These are phyloP conservation scores for Trichoderma sp. DNA, from an alignment of 2,329 filamentous ascomycete species.

Conservation along the genomic window DNA sequence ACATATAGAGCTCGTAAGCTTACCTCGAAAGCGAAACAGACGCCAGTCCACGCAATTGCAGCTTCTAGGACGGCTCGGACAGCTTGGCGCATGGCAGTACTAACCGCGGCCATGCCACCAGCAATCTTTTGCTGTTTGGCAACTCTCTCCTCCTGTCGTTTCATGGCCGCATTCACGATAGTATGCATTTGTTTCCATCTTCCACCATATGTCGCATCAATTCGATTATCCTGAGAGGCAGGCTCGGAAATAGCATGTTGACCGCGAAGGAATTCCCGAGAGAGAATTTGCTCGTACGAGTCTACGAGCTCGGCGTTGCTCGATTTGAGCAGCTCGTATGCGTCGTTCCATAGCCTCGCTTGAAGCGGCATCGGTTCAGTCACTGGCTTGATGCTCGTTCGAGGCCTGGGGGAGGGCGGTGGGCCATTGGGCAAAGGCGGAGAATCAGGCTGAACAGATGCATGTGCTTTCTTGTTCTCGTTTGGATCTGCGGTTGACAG, in stretches of 20 bases:
- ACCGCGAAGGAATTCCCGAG: background rate
- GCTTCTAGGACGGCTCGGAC: background rate
- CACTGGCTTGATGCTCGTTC: background rate
- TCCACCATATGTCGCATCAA: background rate
- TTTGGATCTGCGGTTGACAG: background rate
- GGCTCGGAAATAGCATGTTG: background rate
- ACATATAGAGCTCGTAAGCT: background rate
- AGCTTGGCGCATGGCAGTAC: conserved; percentile 26
- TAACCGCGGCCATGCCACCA: background rate
- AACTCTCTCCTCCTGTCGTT: background rate
- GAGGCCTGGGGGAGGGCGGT: background rate
- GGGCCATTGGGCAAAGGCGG: background rate
- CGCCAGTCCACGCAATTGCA: conserved; percentile 9
- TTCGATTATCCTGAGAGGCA: background rate
- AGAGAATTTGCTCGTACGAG: background rate
- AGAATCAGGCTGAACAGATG: background rate
- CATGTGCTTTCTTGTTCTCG: background rate
- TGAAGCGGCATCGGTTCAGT: background rate
- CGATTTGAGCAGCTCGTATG: background rate
- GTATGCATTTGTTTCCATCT: conserved; percentile 8
- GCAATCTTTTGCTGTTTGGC: background rate
- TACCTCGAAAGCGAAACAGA: conserved; percentile 15
- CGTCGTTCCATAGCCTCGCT: background rate
- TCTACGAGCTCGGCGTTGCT: background rate
- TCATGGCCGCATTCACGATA: background rate